A percentile compares a stretch with the other conserved stretches of the same genome.
Evolutionary conservation across 129 eudicot species (phyloP).

Genomic region (sunflower (Helianthus annuus)): HanXRQr2.0-SUNRISE NC_035449.2:194754705-194755204

Average conservation of each 20-base stretch:
- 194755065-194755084: constrained; percentile 39
- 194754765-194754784: constrained; percentile 21
- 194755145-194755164: constrained; percentile 51
- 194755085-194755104: constrained; percentile 41
- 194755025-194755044: constrained; percentile 55
- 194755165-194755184: constrained; percentile 80
- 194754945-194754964: constrained; percentile 32
- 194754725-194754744: constrained; percentile 30
- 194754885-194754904: constrained; percentile 19
- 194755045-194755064: constrained; percentile 41
- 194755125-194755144: constrained; percentile 38
- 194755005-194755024: constrained; percentile 36
- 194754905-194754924: constrained; percentile 32
- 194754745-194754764: constrained; percentile 32
- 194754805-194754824: constrained; percentile 31
- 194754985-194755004: constrained; percentile 32
- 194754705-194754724: constrained; percentile 54
- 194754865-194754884: constrained; percentile 25
- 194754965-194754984: constrained; percentile 28
- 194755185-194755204: constrained; percentile 78
- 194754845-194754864: constrained; percentile 22
- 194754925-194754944: constrained; percentile 27
- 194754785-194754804: constrained; percentile 32
- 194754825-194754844: constrained; percentile 24
- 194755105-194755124: constrained; percentile 33